Evolutionary conservation across 225 moss, liverwort and hornwort genomes (phyloP), one percentile per base, ranked within the genome.

Genomic region (Bryum argenteum): DNA sequence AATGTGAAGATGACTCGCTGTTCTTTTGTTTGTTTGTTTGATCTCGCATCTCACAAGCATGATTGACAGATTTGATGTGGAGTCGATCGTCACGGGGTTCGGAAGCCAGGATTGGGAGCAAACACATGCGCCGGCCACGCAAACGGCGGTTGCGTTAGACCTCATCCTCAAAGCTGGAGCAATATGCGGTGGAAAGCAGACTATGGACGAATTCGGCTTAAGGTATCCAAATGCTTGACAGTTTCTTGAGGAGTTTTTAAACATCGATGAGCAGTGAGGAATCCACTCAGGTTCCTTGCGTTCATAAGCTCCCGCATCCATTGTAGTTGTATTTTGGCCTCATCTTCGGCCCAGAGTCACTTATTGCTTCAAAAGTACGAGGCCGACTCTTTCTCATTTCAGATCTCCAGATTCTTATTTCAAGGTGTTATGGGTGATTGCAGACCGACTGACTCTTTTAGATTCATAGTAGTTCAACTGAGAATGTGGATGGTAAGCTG

Each of bases 171-270:
- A 80, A 58, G 79, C 75, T 9, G 86, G 86, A 53, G 86, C 80
- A 39, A 47, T 72, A 54, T 69, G 75, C 21, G 42, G 18, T 51
- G 86, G 86, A 23, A 86, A 83, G 74, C 83, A 83, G 26, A 62
- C 61, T 28, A 86, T 83, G 86, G 83, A 86, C 53, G 83, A 86
- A 48, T 86, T 86, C 8, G 82, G 86, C n/a, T 65, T 86, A 61
- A 82, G 86, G 86, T 86, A 70, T 69, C n/a, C 26, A 28, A 44
- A 18, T 51, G 39, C 12, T n/a, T 78, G 40, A 69, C 33, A 58
- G 56, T 45, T 63, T 56, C 61, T 26, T 44, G 17, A 48, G 48
- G 48, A 48, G 16, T 23, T 40, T 22, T 17, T 20, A 4, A 51
- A 23, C 5, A 12, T 5, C 23, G 24, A 11, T 39, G 17, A 39